phyloP scores from a whole-genome alignment of 805 yeast genomes.

The Kockiozyma suomiensis region DNA sequence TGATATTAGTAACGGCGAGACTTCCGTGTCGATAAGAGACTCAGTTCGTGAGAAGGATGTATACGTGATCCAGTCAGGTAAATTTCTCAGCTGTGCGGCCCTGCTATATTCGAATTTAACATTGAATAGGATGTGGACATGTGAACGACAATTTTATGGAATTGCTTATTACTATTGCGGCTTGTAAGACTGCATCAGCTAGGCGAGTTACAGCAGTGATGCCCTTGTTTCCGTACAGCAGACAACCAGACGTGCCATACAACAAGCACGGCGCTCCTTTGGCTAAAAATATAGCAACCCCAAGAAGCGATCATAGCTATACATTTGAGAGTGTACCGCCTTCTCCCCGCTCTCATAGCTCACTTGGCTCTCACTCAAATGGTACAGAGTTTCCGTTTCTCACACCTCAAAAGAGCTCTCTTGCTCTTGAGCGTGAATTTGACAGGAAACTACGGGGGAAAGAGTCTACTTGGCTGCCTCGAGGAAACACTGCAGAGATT shows the following conservation, averaged over 20 bases:
- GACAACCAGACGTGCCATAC: conserved; percentile 94
- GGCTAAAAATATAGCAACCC: conserved; percentile 41
- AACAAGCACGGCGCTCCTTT: conserved; percentile 75
- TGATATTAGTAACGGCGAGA: conserved; percentile 79
- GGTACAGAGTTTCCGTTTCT: conserved; percentile 19
- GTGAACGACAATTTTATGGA: conserved; percentile 88
- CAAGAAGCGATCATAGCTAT: conserved; percentile 37
- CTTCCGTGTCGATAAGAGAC: conserved; percentile 79
- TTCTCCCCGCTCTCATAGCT: conserved; percentile 29
- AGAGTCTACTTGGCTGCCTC: conserved; percentile 24
- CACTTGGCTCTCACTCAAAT: background rate
- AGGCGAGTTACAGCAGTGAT: conserved; percentile 84
- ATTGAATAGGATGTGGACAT: conserved; percentile 66
- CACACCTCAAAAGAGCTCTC: conserved; percentile 1
- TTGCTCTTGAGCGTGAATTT: conserved; percentile 23
- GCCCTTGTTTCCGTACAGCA: conserved; percentile 92
- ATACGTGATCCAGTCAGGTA: conserved; percentile 71
- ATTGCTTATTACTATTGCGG: conserved; percentile 79
- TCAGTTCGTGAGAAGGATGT: conserved; percentile 97
- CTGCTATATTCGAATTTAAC: background rate
- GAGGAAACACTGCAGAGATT: conserved; percentile 30
- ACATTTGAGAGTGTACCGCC: conserved; percentile 55
- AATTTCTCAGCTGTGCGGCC: background rate
- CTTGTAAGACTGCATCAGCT: conserved; percentile 90
- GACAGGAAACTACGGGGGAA: conserved; percentile 13